Evolutionary conservation across 371 early-diverging fungal genomes (phyloP), one percentile per base, ranked within the genome.

Genomic region (Mortierella sp.): DNA sequence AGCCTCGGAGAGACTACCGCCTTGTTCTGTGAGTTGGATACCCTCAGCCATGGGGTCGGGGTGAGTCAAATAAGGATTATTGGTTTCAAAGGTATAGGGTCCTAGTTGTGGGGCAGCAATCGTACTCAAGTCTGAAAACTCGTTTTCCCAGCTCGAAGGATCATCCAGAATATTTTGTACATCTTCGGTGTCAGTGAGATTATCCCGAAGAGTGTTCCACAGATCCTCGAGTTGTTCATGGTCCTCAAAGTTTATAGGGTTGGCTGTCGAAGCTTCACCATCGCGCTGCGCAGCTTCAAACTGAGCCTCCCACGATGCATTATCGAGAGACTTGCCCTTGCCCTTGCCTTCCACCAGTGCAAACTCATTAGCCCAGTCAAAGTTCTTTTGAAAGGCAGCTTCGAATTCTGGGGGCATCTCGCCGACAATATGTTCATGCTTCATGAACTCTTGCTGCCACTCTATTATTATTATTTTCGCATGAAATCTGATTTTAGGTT

Each of bases 51-150:
- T 83, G 5, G 87, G 89, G 51, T 87, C 83, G 5, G 87, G 85
- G 57, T 87, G 85, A 19, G 70, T 71, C 54, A 93, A 32, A 72
- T 89, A 96, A 8, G 93, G 94, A 71, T 96, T 96, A 51, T 88
- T 85, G 19, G 86, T 80, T 61, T 93, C 92, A 85, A 96, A 96
- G 43, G 86, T 86, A 68, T 96, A 96, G 29, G 89, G 88, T 19
- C 90, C 89, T 3, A 89, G 77, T 72, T 91, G 90, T 17, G 89
- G 89, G 42, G 88, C 64, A 4, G 72, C 72, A 29, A 80, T 78
- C 15, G 66, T 66, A 32, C 58, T 70, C 56, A 89, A 75, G 26
- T 89, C 85, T 54, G 85, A 82, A 74, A 90, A 91, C 63, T 91
- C 89, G 47, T 85, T 84, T 26, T 89, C 89, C 91, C 91, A 91